Evolutionary conservation across 140 eudicot genomes (phyloP).

Genomic region (Flaveria floridana): DNA sequence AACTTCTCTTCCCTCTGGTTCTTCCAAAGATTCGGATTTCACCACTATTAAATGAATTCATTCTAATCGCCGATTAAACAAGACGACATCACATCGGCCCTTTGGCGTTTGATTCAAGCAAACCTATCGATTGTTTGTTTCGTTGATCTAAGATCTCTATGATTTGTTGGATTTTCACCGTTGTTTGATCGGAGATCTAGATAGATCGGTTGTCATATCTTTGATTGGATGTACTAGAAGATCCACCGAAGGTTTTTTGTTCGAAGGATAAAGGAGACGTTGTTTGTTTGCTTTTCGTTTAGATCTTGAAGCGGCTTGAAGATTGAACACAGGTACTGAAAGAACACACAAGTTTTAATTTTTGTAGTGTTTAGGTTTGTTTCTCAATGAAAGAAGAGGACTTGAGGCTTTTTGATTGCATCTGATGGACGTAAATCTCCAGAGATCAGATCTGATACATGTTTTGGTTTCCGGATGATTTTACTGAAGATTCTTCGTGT

Average conservation of each 20-base stretch:
- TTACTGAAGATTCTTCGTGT: constrained; percentile 28
- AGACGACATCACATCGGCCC: constrained; percentile 27
- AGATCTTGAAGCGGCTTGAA: constrained; percentile 13
- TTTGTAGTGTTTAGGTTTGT: constrained; percentile 30
- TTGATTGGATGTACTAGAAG: neutral
- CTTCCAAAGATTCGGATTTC: constrained; percentile 23
- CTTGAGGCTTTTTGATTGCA: constrained; percentile 10
- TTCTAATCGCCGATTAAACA: constrained; percentile 20
- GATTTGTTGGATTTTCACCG: constrained; percentile 23
- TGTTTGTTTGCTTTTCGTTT: neutral
- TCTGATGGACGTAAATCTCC: constrained; percentile 21
- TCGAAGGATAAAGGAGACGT: constrained; percentile 26
- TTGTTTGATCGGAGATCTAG: constrained; percentile 26
- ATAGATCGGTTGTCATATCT: constrained; percentile 7
- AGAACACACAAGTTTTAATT: constrained; percentile 24
- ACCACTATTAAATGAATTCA: too few species aligned
- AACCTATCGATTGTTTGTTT: constrained; percentile 1
- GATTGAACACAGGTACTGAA: constrained; percentile 33
- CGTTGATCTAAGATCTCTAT: constrained; percentile 19
- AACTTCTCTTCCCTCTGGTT: constrained; percentile 21
- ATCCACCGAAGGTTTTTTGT: constrained; percentile 23
- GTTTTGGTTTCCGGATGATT: constrained; percentile 16
- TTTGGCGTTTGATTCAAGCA: constrained; percentile 32
- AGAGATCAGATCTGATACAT: constrained; percentile 32
- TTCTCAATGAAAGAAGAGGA: constrained; percentile 18